Evolutionary conservation across 1,139 yeast species (phyloP), one percentile per base, ranked within the genome.

Genomic region (Candida tetrigidarum): DNA sequence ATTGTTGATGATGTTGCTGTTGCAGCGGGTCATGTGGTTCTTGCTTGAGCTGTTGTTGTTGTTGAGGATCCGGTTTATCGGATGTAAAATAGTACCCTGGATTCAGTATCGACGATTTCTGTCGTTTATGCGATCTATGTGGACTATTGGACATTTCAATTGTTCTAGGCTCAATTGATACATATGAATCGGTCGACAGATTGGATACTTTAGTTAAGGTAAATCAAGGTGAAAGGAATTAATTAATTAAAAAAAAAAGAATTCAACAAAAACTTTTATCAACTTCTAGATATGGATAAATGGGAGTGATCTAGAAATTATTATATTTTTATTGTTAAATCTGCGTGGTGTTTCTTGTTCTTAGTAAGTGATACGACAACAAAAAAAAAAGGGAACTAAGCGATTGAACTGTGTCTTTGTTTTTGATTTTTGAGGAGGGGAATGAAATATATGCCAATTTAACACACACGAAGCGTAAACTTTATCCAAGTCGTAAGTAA

Each of bases 31-130:
- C 36, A n/a, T 28, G 43, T 19, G 11, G 39, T 35, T 22, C 28
- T 9, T 22, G 37, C 12, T 22, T 34, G 16, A 34, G 37, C 23
- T 20, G 39, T 22, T 12, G 45, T 26, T 36, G 43, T 15, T 42
- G 41, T 20, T 39, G 46, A 5, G 12, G 39, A 12, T 39, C 37
- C 7, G 36, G 8, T 29, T 53, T 59, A 15, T 30, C 35, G 11
- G 39, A 40, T 5, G 55, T 58, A 48, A 63, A 65, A 48, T 67
- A 65, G 49, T 63, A 67, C 23, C 69, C 66, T 19, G 62, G 54
- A 50, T 63, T 69, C 72, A 67, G 72, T 41, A 67, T 46, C 35
- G 71, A 68, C 47, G 74, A 68, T 53, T 71, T 71, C 60, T 70
- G 76, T 49, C 77, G 74, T 55, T 71, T 71, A 54, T 71, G 76